Evolutionary conservation across 192 early-diverging fungal species (phyloP).

Genomic region (Coemansia guatemalensis): DNA sequence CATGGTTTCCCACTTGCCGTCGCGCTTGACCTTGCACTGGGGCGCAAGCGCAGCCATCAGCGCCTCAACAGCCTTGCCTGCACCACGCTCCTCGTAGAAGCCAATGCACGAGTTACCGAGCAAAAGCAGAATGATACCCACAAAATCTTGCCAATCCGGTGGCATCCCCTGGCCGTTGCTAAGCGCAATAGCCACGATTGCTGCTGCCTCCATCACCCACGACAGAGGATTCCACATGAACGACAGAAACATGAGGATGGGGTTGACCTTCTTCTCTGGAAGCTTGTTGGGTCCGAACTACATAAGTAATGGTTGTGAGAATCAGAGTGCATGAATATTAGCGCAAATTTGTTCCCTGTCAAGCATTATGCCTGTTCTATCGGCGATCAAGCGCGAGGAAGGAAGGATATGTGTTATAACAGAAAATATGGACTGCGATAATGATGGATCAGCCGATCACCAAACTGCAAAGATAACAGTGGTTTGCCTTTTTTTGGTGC

Average conservation of each 20-base stretch:
- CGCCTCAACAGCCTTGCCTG: constrained; percentile 90
- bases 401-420: neutral
- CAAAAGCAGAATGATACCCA: constrained; percentile 79
- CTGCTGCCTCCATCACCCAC: constrained; percentile 85
- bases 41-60: constrained; percentile 91
- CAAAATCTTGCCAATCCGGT: constrained; percentile 84
- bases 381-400: neutral
- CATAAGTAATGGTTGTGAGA: neutral
- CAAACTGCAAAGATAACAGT: neutral
- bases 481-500: neutral
- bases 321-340: constrained; percentile 1
- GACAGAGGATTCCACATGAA: constrained; percentile 84
- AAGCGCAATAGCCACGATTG: constrained; percentile 76
- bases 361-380: no score
- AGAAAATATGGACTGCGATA: neutral
- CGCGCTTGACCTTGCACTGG: constrained; percentile 84
- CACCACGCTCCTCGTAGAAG: constrained; percentile 86
- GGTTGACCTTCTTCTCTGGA: constrained; percentile 77
- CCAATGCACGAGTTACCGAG: constrained; percentile 86
- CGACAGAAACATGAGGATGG: constrained; percentile 80
- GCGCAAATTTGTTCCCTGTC: neutral
- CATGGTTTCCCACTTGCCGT: constrained; percentile 76
- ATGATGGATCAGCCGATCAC: neutral
- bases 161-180: constrained; percentile 68
- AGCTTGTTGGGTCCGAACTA: constrained; percentile 73